Evolutionary conservation across 495 filamentous ascomycete genomes (phyloP).

Genomic region (Elaphomyces granulatus): DNA sequence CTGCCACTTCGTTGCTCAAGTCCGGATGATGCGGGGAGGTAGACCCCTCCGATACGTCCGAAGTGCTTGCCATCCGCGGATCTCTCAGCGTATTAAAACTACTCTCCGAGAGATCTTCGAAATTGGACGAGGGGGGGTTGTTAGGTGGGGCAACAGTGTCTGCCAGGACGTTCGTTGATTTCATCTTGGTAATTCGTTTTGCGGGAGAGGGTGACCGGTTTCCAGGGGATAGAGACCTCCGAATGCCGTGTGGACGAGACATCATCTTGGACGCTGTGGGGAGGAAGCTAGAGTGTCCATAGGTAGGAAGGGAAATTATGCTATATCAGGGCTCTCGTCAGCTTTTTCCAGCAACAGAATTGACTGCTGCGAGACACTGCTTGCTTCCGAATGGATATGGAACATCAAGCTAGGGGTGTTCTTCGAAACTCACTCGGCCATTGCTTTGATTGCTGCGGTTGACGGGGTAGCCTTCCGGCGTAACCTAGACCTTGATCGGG

Average conservation of each 20-base stretch:
- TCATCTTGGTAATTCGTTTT: slow-evolving; percentile 28
- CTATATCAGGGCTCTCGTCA: slow-evolving; percentile 15
- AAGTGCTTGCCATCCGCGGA: slow-evolving; percentile 25
- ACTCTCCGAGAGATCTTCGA: slow-evolving; percentile 22
- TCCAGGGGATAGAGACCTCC: slow-evolving; percentile 29
- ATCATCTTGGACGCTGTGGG: slow-evolving; percentile 30
- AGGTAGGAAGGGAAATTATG: slow-evolving; percentile 33
- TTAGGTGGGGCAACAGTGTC: slow-evolving; percentile 15
- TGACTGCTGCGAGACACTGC: too few species aligned
- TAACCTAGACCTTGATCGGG: too few species aligned
- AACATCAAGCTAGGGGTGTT: too few species aligned
- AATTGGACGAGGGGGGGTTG: slow-evolving; percentile 14
- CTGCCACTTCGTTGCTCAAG: slow-evolving; percentile 74
- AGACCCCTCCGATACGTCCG: slow-evolving; percentile 25
- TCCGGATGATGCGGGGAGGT: slow-evolving; percentile 51
- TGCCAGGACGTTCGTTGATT: slow-evolving; percentile 29
- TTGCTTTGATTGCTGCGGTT: too few species aligned
- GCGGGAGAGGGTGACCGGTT: slow-evolving; percentile 28
- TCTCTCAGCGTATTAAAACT: slow-evolving; percentile 39
- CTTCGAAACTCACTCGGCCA: too few species aligned
- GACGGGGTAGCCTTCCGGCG: too few species aligned
- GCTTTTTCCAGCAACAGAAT: too few species aligned
- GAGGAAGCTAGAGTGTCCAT: slow-evolving; percentile 24
- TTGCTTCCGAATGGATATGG: too few species aligned
- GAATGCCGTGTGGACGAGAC: slow-evolving; percentile 25